Conservation (phyloP, 768 basidiomycete genomes). For the Obba rivulosa region DNA sequence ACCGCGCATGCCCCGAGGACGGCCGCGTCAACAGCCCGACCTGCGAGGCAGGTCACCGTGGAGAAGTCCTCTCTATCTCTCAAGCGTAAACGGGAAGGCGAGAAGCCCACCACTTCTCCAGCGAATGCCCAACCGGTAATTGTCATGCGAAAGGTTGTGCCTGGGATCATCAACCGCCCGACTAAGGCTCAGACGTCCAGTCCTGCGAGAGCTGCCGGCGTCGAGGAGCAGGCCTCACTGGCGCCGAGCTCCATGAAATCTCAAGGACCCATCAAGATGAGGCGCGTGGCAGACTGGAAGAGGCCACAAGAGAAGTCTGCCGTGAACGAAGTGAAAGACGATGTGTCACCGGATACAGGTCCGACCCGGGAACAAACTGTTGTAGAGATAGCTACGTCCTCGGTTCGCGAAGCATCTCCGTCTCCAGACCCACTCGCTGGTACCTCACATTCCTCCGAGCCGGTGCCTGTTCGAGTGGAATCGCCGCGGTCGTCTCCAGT, state of each 20-base stretch:
- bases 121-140: slow-evolving; percentile 20
- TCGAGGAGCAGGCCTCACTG: neutral
- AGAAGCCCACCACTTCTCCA: slow-evolving; percentile 13
- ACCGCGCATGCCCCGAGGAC: slow-evolving; percentile 2
- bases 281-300: slow-evolving; percentile 34
- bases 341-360: neutral
- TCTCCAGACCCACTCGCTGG: neutral
- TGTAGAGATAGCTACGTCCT: no score
- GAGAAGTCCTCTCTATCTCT: slow-evolving; percentile 14
- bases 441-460: no score
- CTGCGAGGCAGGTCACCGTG: neutral
- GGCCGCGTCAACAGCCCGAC: neutral
- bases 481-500: neutral
- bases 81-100: slow-evolving; percentile 29
- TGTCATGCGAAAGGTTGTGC: slow-evolving; percentile 31
- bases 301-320: slow-evolving; percentile 10
- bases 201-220: slow-evolving; percentile 8
- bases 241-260: slow-evolving; percentile 3
- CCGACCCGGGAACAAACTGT: neutral
- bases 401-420: neutral
- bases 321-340: neutral
- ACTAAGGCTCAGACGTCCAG: slow-evolving; percentile 8
- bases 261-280: slow-evolving; percentile 30
- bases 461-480: no score
- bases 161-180: slow-evolving; percentile 25